Evolutionary conservation across 2,329 filamentous ascomycete species (phyloP).

Genomic region (Xylariaceae sp.): DNA sequence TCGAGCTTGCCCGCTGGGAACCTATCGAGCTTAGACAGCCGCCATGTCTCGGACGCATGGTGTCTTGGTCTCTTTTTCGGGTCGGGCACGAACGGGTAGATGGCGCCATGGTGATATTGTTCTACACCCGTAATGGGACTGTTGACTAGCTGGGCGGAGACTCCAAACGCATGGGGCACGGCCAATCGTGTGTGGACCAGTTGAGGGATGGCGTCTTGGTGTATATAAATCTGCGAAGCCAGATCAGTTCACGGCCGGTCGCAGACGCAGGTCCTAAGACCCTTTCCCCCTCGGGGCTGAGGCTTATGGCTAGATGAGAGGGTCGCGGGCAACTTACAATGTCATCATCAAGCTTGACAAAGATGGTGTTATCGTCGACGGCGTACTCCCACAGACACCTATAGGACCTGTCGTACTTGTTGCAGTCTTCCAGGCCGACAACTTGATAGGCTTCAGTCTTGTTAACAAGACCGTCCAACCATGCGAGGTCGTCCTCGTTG

Average conservation of each 20-base stretch:
- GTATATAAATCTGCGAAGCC: conserved; percentile 26
- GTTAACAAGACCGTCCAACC: conserved; percentile 38
- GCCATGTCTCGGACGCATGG: conserved; percentile 36
- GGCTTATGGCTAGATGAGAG: neutral
- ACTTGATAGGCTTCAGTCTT: conserved; percentile 38
- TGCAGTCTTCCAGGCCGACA: conserved; percentile 33
- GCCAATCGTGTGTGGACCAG: conserved; percentile 50
- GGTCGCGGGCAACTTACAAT: conserved; percentile 33
- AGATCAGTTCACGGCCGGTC: conserved; percentile 8
- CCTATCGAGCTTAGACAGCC: conserved; percentile 32
- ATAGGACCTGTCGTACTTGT: conserved; percentile 29
- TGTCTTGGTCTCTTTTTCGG: conserved; percentile 26
- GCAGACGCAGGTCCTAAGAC: neutral
- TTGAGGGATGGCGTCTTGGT: conserved; percentile 44
- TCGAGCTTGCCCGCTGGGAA: conserved; percentile 22
- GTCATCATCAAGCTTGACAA: conserved; percentile 45
- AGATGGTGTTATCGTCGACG: conserved; percentile 36
- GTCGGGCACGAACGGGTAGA: conserved; percentile 52
- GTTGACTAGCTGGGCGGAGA: conserved; percentile 56
- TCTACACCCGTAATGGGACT: conserved; percentile 51
- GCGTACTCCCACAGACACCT: conserved; percentile 36
- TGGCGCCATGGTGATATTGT: conserved; percentile 50
- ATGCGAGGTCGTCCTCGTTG: conserved; percentile 37
- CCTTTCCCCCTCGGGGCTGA: neutral
- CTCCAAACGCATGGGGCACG: conserved; percentile 47